Conservation (phyloP, 768 basidiomycete genomes). For the Trichaptum fuscoviolaceum region DNA sequence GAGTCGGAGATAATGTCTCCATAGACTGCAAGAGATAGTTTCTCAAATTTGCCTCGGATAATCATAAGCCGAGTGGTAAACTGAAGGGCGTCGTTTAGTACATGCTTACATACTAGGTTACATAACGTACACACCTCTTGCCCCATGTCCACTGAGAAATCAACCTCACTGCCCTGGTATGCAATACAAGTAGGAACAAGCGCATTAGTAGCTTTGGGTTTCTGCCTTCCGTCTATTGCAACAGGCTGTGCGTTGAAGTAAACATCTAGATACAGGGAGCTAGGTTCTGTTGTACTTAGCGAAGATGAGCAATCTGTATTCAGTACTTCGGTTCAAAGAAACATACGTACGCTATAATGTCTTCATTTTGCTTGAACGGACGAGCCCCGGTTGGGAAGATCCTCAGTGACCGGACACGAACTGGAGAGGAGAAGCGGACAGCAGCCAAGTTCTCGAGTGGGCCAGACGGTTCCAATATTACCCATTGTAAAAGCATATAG, state of each 20-base stretch:
- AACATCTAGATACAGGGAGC: slow-evolving; percentile 67
- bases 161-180: slow-evolving; percentile 62
- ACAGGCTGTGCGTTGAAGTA: slow-evolving; percentile 67
- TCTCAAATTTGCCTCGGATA: slow-evolving; percentile 67
- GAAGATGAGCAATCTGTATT: slow-evolving; percentile 12
- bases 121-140: slow-evolving; percentile 43
- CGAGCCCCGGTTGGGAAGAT: slow-evolving; percentile 62
- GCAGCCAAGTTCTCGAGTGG: slow-evolving; percentile 53
- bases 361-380: slow-evolving; percentile 57
- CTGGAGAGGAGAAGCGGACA: slow-evolving; percentile 62
- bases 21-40: slow-evolving; percentile 60
- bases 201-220: slow-evolving; percentile 61
- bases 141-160: slow-evolving; percentile 69
- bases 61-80: slow-evolving; percentile 76
- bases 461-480: slow-evolving; percentile 52
- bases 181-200: slow-evolving; percentile 67
- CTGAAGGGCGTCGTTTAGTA: slow-evolving; percentile 29
- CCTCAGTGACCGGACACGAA: slow-evolving; percentile 60
- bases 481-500: slow-evolving; percentile 64
- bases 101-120: not conserved
- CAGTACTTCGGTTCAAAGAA: not conserved
- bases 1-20: slow-evolving; percentile 50
- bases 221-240: slow-evolving; percentile 42
- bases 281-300: slow-evolving; percentile 61
- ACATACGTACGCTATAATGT: slow-evolving; percentile 54